phyloP scores from a whole-genome alignment of 2,329 filamentous ascomycete species.

The Trichocomaceae sp. region DNA sequence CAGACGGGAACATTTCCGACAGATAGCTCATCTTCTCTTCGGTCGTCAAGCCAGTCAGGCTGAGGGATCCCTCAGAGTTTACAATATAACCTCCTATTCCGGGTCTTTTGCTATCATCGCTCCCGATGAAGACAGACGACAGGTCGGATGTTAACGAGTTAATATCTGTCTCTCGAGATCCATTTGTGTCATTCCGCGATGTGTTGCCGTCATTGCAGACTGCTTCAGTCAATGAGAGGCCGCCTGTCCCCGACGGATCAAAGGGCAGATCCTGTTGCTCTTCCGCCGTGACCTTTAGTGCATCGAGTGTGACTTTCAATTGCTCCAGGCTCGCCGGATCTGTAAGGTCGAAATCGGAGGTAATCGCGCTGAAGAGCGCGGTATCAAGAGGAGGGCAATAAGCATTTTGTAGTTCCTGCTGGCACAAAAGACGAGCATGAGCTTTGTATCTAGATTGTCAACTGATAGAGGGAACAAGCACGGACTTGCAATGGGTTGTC shows the following conservation, averaged over 20 bases:
- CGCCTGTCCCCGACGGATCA: slow-evolving; percentile 66
- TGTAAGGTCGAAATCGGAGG: slow-evolving; percentile 63
- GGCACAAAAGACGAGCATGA: neutral
- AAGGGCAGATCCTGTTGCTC: slow-evolving; percentile 62
- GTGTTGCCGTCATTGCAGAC: slow-evolving; percentile 23
- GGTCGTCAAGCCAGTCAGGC: slow-evolving; percentile 28
- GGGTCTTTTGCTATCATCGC: slow-evolving; percentile 16
- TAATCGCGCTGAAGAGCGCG: slow-evolving; percentile 67
- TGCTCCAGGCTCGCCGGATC: slow-evolving; percentile 46
- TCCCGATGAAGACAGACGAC: slow-evolving; percentile 28
- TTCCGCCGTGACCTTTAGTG: slow-evolving; percentile 62
- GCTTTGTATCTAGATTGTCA: neutral
- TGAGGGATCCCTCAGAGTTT: slow-evolving; percentile 23
- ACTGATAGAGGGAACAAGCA: neutral
- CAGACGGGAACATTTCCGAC: slow-evolving; percentile 62
- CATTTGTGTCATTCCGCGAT: slow-evolving; percentile 27
- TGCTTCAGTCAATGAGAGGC: slow-evolving; percentile 25
- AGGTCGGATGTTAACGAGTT: slow-evolving; percentile 46
- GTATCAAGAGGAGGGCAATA: slow-evolving; percentile 72
- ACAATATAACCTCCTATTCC: slow-evolving; percentile 20
- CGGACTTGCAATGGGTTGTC: slow-evolving; percentile 7
- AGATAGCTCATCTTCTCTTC: slow-evolving; percentile 60
- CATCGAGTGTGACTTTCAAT: slow-evolving; percentile 56
- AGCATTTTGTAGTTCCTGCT: slow-evolving; percentile 51
- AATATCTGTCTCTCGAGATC: slow-evolving; percentile 43